Evolutionary conservation across 768 basidiomycete species (phyloP).

Genomic region (Clitopilus passeckerianus): DNA sequence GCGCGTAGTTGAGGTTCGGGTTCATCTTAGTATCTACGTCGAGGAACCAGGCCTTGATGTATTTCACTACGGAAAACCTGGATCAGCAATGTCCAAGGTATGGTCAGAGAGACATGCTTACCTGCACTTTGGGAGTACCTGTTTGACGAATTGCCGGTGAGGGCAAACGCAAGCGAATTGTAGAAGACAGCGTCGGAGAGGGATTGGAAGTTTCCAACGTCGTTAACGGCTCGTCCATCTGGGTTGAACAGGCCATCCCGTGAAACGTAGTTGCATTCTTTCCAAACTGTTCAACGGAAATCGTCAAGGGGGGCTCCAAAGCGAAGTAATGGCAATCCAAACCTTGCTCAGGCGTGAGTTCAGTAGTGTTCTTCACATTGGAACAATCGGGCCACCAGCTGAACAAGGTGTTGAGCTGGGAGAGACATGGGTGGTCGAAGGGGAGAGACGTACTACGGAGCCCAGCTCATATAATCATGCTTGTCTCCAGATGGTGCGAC

Average conservation of each 20-base stretch:
- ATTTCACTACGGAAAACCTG: slow-evolving; percentile 25
- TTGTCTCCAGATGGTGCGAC: slow-evolving; percentile 46
- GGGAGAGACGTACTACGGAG: slow-evolving; percentile 49
- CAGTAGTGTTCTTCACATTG: slow-evolving; percentile 51
- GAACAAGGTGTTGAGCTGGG: background rate
- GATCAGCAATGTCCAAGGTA: background rate
- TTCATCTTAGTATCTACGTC: slow-evolving; percentile 54
- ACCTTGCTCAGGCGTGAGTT: slow-evolving; percentile 49
- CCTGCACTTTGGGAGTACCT: slow-evolving; percentile 38
- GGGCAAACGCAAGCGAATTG: slow-evolving; percentile 51
- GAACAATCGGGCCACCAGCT: slow-evolving; percentile 66
- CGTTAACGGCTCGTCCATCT: slow-evolving; percentile 50
- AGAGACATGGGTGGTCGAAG: background rate
- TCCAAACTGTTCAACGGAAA: slow-evolving; percentile 40
- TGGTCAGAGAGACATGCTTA: slow-evolving; percentile 11
- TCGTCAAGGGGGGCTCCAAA: background rate
- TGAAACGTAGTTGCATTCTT: slow-evolving; percentile 47
- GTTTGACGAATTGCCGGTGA: slow-evolving; percentile 31
- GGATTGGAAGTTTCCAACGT: slow-evolving; percentile 49
- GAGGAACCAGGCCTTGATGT: slow-evolving; percentile 58
- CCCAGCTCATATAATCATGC: slow-evolving; percentile 68
- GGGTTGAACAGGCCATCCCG: slow-evolving; percentile 66
- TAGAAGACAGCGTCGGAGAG: slow-evolving; percentile 59
- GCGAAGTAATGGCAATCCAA: slow-evolving; percentile 5
- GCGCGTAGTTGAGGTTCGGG: slow-evolving; percentile 56